These are phyloP conservation scores for Xanthoconium stramineum DNA, from an alignment of 768 basidiomycete species.

Conservation along the genomic window DNA sequence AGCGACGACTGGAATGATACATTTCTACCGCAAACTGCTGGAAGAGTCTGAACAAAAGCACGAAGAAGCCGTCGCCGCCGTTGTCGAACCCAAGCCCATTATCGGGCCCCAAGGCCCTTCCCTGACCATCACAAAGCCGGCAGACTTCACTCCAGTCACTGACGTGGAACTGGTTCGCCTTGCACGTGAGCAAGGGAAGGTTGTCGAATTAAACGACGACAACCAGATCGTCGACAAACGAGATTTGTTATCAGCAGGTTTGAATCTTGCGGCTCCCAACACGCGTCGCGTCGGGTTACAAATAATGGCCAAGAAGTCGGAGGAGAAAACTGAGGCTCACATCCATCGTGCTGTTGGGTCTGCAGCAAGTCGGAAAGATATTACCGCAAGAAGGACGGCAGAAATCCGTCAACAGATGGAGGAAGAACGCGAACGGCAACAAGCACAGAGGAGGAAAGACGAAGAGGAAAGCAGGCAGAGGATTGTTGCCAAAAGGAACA, in stretches of 20 bases:
- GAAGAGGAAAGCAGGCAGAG: constrained; percentile 67
- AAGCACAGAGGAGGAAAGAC: constrained; percentile 51
- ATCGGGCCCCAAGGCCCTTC: constrained; percentile 60
- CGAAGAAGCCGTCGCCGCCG: constrained; percentile 82
- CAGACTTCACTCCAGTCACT: constrained; percentile 56
- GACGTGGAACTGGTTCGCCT: constrained; percentile 71
- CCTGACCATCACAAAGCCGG: constrained; percentile 74
- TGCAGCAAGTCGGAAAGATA: constrained; percentile 76
- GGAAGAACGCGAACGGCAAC: constrained; percentile 62
- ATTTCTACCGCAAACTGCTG: constrained; percentile 77
- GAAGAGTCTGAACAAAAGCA: constrained; percentile 81
- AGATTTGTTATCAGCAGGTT: constrained; percentile 83
- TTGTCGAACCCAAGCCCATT: constrained; percentile 46
- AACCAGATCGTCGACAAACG: constrained; percentile 97
- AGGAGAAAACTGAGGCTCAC: constrained; percentile 34
- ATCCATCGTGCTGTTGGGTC: constrained; percentile 78
- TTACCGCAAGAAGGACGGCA: constrained; percentile 75
- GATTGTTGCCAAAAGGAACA: constrained; percentile 71
- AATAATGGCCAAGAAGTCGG: constrained; percentile 23
- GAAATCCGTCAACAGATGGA: constrained; percentile 80
- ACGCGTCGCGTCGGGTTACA: constrained; percentile 65
- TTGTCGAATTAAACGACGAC: constrained; percentile 94
- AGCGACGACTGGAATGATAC: constrained; percentile 71
- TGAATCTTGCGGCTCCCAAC: constrained; percentile 85
- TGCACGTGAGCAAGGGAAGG: constrained; percentile 73